A percentile compares a stretch with the other conserved stretches of the same genome.
These are phyloP conservation scores for Globisporangium cederbergense DNA, from an alignment of 352 stramenopile species.

Conservation along the genomic window DNA sequence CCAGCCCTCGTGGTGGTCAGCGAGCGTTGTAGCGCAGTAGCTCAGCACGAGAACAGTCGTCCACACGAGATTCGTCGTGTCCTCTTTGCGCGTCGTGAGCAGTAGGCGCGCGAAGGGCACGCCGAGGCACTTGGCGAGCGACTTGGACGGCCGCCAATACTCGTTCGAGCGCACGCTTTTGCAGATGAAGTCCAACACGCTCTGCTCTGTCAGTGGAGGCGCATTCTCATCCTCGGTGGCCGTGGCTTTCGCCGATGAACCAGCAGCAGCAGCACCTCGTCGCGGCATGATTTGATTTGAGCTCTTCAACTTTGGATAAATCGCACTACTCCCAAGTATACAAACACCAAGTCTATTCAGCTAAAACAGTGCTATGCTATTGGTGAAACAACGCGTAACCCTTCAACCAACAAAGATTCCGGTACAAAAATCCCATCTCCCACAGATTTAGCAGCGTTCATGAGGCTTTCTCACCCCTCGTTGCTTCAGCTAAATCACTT, in stretches of 20 bases:
- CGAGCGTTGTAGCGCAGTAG: constrained; percentile 34
- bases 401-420: no score
- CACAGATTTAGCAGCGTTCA: no score
- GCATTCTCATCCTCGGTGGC: neutral
- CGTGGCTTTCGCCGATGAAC: neutral
- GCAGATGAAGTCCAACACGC: constrained; percentile 33
- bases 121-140: constrained; percentile 40
- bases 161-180: constrained; percentile 29
- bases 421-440: no score
- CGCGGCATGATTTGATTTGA: neutral
- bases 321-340: no score
- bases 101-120: constrained; percentile 33
- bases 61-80: constrained; percentile 50
- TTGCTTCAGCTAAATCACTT: no score
- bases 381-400: no score
- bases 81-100: constrained; percentile 38
- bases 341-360: no score
- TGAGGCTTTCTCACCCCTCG: no score
- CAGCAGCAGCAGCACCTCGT: neutral
- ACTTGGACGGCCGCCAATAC: constrained; percentile 40
- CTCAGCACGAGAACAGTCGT: constrained; percentile 45
- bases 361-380: no score
- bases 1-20: constrained; percentile 51
- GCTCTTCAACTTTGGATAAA: no score
- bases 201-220: constrained; percentile 23